A percentile compares a stretch with the other conserved stretches of the same genome.
Evolutionary conservation across 192 early-diverging fungal genomes (phyloP).

Genomic region (Phlyctochytrium bullatum): DNA sequence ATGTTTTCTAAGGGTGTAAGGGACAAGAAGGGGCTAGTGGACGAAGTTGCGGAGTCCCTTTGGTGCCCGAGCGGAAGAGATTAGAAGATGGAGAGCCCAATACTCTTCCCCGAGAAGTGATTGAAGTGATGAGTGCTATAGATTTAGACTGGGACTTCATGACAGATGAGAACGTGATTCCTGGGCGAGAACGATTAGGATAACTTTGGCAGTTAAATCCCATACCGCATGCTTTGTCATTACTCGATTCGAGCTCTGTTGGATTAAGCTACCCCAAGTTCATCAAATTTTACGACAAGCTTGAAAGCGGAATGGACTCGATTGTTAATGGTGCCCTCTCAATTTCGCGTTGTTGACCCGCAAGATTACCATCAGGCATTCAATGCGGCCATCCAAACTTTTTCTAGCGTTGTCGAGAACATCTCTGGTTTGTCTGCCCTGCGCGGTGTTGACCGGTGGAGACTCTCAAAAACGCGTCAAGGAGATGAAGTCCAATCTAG

Average conservation of each 20-base stretch:
- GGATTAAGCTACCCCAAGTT: conserved; percentile 50
- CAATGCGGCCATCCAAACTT: conserved; percentile 57
- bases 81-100: conserved; percentile 17
- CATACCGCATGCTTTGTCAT: conserved; percentile 48
- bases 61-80: neutral
- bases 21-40: too few relatives aligned
- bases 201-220: conserved; percentile 51
- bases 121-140: conserved; percentile 40
- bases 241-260: conserved; percentile 51
- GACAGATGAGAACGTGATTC: conserved; percentile 42
- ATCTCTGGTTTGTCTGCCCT: conserved; percentile 35
- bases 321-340: conserved; percentile 56
- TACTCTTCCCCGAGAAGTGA: conserved; percentile 41
- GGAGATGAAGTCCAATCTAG: conserved; percentile 42
- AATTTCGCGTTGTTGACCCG: conserved; percentile 6
- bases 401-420: conserved; percentile 54
- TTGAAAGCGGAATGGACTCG: conserved; percentile 56
- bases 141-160: conserved; percentile 54
- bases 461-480: conserved; percentile 42
- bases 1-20: too few relatives aligned
- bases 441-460: neutral
- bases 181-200: too few relatives aligned
- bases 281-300: conserved; percentile 34
- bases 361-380: conserved; percentile 60
- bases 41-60: too few relatives aligned